Conservation (phyloP, 1,284 basidiomycete species). For the Papiliotrema nemorosa region DNA sequence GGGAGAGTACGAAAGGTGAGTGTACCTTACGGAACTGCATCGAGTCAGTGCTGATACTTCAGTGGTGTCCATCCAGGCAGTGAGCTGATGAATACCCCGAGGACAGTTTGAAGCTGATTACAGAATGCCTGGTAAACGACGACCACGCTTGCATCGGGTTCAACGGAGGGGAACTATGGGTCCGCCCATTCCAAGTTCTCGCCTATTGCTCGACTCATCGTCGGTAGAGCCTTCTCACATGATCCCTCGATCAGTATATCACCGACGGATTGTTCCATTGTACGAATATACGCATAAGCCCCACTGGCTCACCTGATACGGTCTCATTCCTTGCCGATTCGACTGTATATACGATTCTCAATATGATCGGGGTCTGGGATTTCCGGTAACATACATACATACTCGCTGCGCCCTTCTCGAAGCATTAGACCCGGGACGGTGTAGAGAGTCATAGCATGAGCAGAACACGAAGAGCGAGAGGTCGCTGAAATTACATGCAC, state of each 20-base stretch:
- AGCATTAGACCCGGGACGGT: too few relatives aligned
- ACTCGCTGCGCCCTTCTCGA: too few relatives aligned
- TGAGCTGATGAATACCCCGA: slow-evolving; percentile 10
- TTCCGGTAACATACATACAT: too few relatives aligned
- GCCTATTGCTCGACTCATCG: slow-evolving; percentile 21
- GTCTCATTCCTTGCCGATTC: too few relatives aligned
- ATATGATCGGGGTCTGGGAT: too few relatives aligned
- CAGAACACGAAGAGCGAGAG: too few relatives aligned
- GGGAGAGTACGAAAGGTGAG: slow-evolving; percentile 38
- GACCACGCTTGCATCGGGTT: slow-evolving; percentile 46
- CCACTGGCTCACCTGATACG: not conserved
- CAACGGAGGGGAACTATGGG: slow-evolving; percentile 45
- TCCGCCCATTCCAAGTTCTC: slow-evolving; percentile 43
- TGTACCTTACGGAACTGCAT: not conserved
- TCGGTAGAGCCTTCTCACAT: slow-evolving; percentile 1
- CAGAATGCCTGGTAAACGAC: slow-evolving; percentile 39
- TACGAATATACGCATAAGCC: not conserved
- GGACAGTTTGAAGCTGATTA: not conserved
- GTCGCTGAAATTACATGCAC: too few relatives aligned
- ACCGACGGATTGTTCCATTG: not conserved
- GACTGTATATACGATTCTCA: too few relatives aligned
- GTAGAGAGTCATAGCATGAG: too few relatives aligned
- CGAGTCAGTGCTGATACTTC: not conserved
- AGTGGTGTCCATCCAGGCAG: slow-evolving; percentile 44
- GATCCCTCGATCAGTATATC: not conserved